Percentiles rank a stretch among this genome's conserved stretches.
These are phyloP conservation scores for Mycena floridula DNA, from an alignment of 768 basidiomycete genomes.

Conservation along the genomic window DNA sequence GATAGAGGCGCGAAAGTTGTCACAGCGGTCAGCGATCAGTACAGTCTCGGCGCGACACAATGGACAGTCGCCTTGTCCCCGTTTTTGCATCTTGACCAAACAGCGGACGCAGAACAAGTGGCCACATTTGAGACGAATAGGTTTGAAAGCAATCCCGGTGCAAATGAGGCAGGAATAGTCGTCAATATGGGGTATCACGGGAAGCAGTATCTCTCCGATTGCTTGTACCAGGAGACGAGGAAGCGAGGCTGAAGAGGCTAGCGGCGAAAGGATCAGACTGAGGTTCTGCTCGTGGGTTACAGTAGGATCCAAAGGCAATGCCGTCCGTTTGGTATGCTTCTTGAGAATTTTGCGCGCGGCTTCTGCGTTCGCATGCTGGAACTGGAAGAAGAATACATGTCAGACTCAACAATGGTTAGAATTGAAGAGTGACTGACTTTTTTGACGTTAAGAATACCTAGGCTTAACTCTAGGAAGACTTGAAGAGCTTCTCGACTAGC, in stretches of 20 bases:
- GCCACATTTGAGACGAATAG: conserved; percentile 73
- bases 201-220: conserved; percentile 75
- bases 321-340: conserved; percentile 89
- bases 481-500: conserved; percentile 56
- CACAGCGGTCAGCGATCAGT: conserved; percentile 68
- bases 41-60: conserved; percentile 80
- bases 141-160: conserved; percentile 87
- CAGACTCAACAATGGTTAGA: background rate
- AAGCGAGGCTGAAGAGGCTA: conserved; percentile 26
- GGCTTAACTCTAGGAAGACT: conserved; percentile 69
- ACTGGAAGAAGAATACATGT: conserved; percentile 34
- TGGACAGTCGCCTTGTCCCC: conserved; percentile 70
- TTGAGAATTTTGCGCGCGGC: conserved; percentile 91
- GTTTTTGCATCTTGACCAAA: conserved; percentile 88
- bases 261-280: conserved; percentile 21
- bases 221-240: conserved; percentile 72
- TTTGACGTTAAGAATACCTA: conserved; percentile 75
- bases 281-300: conserved; percentile 19
- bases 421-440: conserved; percentile 38
- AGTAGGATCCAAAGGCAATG: conserved; percentile 43
- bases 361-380: conserved; percentile 80
- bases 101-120: conserved; percentile 82
- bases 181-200: conserved; percentile 72
- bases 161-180: conserved; percentile 90
- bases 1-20: conserved; percentile 12